Percentiles rank a stretch among this genome's conserved stretches.
Evolutionary conservation across 306 rosid species (phyloP).

Genomic region (Betula pendula): DNA sequence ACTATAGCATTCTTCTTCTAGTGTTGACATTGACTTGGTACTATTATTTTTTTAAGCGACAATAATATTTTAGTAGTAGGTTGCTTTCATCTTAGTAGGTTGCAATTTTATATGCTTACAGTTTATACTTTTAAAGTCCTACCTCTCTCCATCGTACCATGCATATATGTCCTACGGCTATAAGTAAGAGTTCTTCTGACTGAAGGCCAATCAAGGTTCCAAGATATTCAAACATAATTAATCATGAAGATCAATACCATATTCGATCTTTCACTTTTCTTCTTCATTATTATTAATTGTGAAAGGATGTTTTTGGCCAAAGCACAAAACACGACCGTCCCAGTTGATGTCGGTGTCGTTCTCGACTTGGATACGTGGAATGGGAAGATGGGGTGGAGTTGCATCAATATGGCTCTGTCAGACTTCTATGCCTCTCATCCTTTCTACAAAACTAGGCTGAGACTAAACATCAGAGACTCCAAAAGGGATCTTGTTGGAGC

Average conservation of each 20-base stretch:
- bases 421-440: slow-evolving; percentile 34
- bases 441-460: slow-evolving; percentile 35
- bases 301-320: background rate
- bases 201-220: background rate
- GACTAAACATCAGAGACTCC: slow-evolving; percentile 21
- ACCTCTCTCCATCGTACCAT: too few species aligned
- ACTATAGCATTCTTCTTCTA: too few species aligned
- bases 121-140: too few species aligned
- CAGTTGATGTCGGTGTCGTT: slow-evolving; percentile 18
- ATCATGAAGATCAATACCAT: background rate
- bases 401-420: slow-evolving; percentile 31
- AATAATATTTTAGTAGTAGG: too few species aligned
- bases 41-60: too few species aligned
- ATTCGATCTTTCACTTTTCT: background rate
- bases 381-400: slow-evolving; percentile 22
- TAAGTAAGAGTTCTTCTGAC: too few species aligned
- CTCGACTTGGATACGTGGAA: background rate
- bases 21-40: too few species aligned
- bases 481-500: slow-evolving; percentile 18
- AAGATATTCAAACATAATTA: background rate
- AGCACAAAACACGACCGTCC: background rate
- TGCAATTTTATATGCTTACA: too few species aligned
- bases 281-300: background rate
- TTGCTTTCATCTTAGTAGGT: too few species aligned
- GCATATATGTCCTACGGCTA: too few species aligned